Conservation (phyloP, 495 filamentous ascomycete genomes). For the Penicillium ochrochloron region DNA sequence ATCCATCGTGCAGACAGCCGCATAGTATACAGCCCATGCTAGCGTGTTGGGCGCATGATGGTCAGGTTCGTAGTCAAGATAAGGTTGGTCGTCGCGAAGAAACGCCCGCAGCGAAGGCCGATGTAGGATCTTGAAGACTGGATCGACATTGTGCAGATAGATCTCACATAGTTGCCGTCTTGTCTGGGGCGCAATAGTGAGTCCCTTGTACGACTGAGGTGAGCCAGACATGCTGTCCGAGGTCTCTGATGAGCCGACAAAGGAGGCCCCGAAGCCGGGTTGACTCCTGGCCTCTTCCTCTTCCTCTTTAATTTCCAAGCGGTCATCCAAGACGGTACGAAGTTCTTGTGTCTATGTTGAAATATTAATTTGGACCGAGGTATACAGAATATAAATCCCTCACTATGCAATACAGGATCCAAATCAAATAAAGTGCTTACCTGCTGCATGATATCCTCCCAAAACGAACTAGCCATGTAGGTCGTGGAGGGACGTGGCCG, state of each 20-base stretch:
- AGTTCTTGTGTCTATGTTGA: conserved; percentile 26
- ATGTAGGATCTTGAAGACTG: conserved; percentile 47
- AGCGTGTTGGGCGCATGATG: conserved; percentile 47
- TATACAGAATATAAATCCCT: not conserved
- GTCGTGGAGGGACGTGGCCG: conserved; percentile 23
- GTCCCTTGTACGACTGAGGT: conserved; percentile 17
- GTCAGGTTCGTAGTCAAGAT: conserved; percentile 38
- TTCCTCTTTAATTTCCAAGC: conserved; percentile 24
- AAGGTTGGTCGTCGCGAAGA: conserved; percentile 35
- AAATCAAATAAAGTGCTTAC: conserved; percentile 21
- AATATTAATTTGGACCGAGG: not conserved
- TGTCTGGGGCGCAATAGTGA: conserved; percentile 9
- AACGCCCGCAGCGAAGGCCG: conserved; percentile 38
- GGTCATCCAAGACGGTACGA: conserved; percentile 31
- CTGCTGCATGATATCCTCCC: conserved; percentile 41
- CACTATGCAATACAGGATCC: not conserved
- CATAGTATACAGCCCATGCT: conserved; percentile 57
- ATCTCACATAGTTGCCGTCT: conserved; percentile 35
- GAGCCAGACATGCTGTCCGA: conserved; percentile 24
- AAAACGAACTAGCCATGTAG: conserved; percentile 38
- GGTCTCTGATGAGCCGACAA: conserved; percentile 30
- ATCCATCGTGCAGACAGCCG: conserved; percentile 49
- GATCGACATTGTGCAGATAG: conserved; percentile 44
- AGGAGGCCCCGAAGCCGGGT: conserved; percentile 17
- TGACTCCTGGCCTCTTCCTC: conserved; percentile 15